These are phyloP conservation scores for Otatea glauca DNA, from an alignment of 176 grass and related monocot species.

Conservation along the genomic window DNA sequence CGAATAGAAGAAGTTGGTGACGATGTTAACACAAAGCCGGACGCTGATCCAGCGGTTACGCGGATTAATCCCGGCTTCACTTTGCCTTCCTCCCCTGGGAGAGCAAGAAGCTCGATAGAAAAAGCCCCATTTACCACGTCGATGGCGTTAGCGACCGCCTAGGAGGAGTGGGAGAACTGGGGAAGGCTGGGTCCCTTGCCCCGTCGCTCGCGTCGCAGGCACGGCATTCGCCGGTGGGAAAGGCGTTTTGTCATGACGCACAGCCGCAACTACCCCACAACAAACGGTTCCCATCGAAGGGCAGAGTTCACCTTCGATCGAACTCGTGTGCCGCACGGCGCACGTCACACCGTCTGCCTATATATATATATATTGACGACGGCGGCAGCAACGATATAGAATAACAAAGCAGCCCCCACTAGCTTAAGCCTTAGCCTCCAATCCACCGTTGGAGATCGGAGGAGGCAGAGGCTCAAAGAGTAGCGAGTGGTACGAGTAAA, in stretches of 20 bases:
- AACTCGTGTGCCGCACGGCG: too few relatives aligned
- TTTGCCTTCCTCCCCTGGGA: too few relatives aligned
- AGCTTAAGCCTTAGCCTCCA: conserved; percentile 18
- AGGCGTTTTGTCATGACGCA: neutral
- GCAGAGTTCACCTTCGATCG: neutral
- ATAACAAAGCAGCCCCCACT: neutral
- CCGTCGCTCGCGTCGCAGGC: neutral
- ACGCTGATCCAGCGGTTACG: neutral
- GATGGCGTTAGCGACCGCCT: neutral
- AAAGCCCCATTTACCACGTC: too few relatives aligned
- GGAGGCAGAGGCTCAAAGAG: neutral
- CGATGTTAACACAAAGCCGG: too few relatives aligned
- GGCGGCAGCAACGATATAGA: neutral
- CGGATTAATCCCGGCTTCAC: too few relatives aligned
- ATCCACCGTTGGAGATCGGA: conserved; percentile 4
- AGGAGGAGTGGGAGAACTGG: neutral
- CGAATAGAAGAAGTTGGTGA: too few relatives aligned
- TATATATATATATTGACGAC: too few relatives aligned
- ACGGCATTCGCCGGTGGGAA: conserved; percentile 3
- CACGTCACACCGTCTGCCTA: too few relatives aligned
- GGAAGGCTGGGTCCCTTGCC: neutral
- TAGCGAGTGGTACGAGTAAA: neutral
- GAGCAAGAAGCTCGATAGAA: too few relatives aligned
- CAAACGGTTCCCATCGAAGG: neutral
- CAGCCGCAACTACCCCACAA: neutral